A percentile compares a stretch with the other conserved stretches of the same genome.
Conservation (phyloP, 441 rosid genomes). For the Flueggea neowawraea region DNA sequence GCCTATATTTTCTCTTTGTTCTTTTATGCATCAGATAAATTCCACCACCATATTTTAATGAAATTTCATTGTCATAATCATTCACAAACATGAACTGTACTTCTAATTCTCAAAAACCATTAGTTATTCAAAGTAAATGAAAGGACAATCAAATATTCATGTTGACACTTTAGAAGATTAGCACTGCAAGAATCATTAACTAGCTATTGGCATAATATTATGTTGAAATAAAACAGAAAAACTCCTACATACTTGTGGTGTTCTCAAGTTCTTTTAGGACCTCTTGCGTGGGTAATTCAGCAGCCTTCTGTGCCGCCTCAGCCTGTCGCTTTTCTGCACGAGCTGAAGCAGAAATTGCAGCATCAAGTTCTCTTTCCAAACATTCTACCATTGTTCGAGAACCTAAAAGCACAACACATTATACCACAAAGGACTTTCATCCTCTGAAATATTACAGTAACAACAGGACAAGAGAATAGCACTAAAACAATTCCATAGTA, state of each 20-base stretch:
- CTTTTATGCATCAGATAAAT: no score
- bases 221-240: not conserved
- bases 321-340: slow-evolving; percentile 89
- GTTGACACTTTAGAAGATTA: no score
- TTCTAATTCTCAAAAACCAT: no score
- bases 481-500: no score
- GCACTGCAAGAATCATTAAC: no score
- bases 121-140: no score
- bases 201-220: not conserved
- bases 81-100: no score
- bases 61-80: no score
- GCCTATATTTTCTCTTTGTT: no score
- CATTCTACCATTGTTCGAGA: slow-evolving; percentile 96
- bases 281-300: slow-evolving; percentile 73
- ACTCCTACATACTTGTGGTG: slow-evolving; percentile 63
- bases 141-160: no score
- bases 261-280: slow-evolving; percentile 89
- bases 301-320: slow-evolving; percentile 83
- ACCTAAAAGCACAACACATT: slow-evolving; percentile 37
- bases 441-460: not conserved
- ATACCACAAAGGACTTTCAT: not conserved
- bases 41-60: no score
- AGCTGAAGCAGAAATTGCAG: slow-evolving; percentile 91
- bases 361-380: slow-evolving; percentile 90
- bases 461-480: not conserved